Conservation (phyloP, 2,329 filamentous ascomycete species). For the Graphiopsis chlorocephala region DNA sequence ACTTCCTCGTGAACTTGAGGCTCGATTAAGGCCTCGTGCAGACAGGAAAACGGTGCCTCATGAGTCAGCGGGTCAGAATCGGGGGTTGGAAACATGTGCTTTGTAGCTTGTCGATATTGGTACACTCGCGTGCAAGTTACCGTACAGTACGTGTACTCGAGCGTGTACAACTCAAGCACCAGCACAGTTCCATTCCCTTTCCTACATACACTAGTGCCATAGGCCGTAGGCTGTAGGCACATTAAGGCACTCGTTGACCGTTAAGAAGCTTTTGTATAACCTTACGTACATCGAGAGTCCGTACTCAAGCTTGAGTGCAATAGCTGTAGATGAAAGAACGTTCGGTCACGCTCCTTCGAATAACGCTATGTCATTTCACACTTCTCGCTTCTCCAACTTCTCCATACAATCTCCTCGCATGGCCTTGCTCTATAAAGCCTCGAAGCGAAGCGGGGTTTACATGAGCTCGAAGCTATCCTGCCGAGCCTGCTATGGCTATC, state of each 20-base stretch:
- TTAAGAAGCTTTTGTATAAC: background rate
- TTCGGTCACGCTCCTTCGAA: background rate
- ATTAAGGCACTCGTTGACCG: background rate
- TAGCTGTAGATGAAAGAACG: background rate
- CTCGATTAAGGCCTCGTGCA: background rate
- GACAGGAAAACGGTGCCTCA: background rate
- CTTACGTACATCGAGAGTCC: background rate
- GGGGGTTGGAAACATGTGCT: background rate
- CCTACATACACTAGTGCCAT: background rate
- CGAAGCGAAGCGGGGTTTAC: background rate
- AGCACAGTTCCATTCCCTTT: background rate
- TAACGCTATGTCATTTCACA: background rate
- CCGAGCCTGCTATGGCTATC: background rate
- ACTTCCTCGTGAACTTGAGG: slow-evolving; percentile 1
- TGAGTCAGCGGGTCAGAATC: background rate
- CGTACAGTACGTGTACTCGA: background rate
- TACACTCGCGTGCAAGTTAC: background rate
- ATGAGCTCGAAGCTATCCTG: background rate
- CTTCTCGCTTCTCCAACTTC: too few species aligned
- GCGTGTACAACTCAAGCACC: background rate
- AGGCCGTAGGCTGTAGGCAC: background rate
- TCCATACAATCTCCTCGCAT: background rate
- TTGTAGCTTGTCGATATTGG: background rate
- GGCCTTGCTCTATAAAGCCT: background rate
- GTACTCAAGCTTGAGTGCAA: background rate